Evolutionary conservation across 805 yeast genomes (phyloP).

Genomic region (Monosporozyma unispora): DNA sequence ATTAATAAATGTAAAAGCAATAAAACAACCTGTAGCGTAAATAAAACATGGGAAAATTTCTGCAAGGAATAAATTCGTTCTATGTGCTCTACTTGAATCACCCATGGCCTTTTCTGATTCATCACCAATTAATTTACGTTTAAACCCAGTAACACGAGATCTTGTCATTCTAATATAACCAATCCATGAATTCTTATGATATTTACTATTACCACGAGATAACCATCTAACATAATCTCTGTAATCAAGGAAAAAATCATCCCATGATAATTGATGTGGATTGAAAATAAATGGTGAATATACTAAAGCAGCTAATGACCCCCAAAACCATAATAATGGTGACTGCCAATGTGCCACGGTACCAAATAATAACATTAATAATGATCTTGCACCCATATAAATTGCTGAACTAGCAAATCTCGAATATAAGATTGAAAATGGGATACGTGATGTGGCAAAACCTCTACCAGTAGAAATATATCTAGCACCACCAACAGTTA

Average conservation of each 20-base stretch:
- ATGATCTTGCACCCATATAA: slow-evolving; percentile 73
- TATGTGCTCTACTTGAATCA: slow-evolving; percentile 76
- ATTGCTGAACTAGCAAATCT: slow-evolving; percentile 77
- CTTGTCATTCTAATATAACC: slow-evolving; percentile 75
- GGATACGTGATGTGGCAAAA: slow-evolving; percentile 72
- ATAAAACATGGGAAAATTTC: slow-evolving; percentile 63
- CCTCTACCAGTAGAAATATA: slow-evolving; percentile 84
- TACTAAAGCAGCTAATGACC: slow-evolving; percentile 76
- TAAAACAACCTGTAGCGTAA: slow-evolving; percentile 71
- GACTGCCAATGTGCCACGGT: slow-evolving; percentile 84
- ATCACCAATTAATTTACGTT: slow-evolving; percentile 62
- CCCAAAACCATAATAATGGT: slow-evolving; percentile 95
- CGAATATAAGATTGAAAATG: slow-evolving; percentile 64
- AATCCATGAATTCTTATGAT: slow-evolving; percentile 86
- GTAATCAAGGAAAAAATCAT: slow-evolving; percentile 92
- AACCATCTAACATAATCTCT: slow-evolving; percentile 87
- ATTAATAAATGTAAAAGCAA: slow-evolving; percentile 72
- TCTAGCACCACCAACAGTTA: slow-evolving; percentile 79
- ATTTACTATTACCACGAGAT: slow-evolving; percentile 79
- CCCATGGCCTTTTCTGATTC: slow-evolving; percentile 77
- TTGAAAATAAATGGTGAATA: slow-evolving; percentile 91
- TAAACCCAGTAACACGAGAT: slow-evolving; percentile 81
- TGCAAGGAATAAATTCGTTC: slow-evolving; percentile 60
- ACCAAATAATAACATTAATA: slow-evolving; percentile 64
- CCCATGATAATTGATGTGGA: slow-evolving; percentile 96